Evolutionary conservation across 129 eudicot species (phyloP).

Genomic region (Apium graveolens): DNA sequence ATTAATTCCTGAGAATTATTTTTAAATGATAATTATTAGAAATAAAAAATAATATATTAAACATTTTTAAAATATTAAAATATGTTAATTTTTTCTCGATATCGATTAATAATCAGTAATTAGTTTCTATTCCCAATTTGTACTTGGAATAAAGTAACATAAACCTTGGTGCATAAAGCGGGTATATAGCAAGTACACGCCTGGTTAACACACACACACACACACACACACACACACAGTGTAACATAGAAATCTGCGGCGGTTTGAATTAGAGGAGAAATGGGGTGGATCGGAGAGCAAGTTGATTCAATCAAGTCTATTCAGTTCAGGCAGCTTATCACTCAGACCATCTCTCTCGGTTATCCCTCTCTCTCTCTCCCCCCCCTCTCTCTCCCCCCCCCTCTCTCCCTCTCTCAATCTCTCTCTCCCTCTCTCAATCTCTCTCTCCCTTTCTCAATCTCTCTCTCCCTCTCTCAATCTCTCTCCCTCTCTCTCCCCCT

Average conservation of each 20-base stretch:
- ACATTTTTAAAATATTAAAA: too few relatives aligned
- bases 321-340: constrained; percentile 38
- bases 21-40: too few relatives aligned
- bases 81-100: too few relatives aligned
- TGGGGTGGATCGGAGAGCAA: constrained; percentile 48
- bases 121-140: too few relatives aligned
- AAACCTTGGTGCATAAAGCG: neutral
- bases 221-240: too few relatives aligned
- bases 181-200: neutral
- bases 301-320: constrained; percentile 39
- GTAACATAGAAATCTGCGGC: neutral
- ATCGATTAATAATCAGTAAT: too few relatives aligned
- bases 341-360: constrained; percentile 52
- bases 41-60: too few relatives aligned
- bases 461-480: neutral
- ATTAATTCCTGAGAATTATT: too few relatives aligned
- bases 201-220: neutral
- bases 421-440: neutral
- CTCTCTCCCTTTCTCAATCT: neutral
- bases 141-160: neutral
- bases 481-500: neutral
- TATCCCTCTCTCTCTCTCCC: neutral
- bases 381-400: neutral
- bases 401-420: neutral
- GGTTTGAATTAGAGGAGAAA: constrained; percentile 4